Conservation (phyloP, 371 early-diverging fungal genomes). For the Lichtheimia corymbifera region DNA sequence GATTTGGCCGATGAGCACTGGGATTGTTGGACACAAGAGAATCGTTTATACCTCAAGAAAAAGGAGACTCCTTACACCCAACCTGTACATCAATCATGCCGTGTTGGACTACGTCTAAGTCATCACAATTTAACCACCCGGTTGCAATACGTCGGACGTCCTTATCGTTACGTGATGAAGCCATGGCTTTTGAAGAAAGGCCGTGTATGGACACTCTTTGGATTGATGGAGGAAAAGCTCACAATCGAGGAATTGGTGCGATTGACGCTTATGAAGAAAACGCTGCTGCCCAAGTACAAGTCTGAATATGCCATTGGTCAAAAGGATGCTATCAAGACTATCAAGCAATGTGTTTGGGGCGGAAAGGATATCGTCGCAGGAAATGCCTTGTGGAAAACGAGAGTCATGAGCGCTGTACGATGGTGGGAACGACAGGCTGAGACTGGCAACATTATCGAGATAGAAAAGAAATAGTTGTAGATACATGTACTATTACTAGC, state of each 20-base stretch:
- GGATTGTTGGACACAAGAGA: slow-evolving; percentile 13
- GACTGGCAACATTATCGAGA: not conserved
- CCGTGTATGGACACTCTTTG: slow-evolving; percentile 26
- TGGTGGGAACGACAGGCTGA: slow-evolving; percentile 18
- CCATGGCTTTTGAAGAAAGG: slow-evolving; percentile 30
- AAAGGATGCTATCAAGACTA: slow-evolving; percentile 5
- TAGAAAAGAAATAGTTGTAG: not conserved
- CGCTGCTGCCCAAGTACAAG: slow-evolving; percentile 16
- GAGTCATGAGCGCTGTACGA: slow-evolving; percentile 26
- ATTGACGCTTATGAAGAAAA: slow-evolving; percentile 6
- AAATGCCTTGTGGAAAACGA: slow-evolving; percentile 22
- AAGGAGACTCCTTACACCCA: not conserved
- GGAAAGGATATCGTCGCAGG: slow-evolving; percentile 25
- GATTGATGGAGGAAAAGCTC: slow-evolving; percentile 12
- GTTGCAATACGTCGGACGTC: slow-evolving; percentile 22
- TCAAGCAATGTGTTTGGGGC: slow-evolving; percentile 15
- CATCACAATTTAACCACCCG: slow-evolving; percentile 11
- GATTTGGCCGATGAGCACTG: slow-evolving; percentile 14
- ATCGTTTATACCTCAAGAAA: slow-evolving; percentile 19
- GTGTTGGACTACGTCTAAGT: slow-evolving; percentile 29
- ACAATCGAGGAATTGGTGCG: slow-evolving; percentile 13
- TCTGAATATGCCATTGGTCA: slow-evolving; percentile 19
- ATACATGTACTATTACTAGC: not conserved
- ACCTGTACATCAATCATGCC: slow-evolving; percentile 18
- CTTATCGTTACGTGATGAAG: slow-evolving; percentile 25